Conservation (phyloP, 78 protist species). For the Dictyostelium citrinum region DNA sequence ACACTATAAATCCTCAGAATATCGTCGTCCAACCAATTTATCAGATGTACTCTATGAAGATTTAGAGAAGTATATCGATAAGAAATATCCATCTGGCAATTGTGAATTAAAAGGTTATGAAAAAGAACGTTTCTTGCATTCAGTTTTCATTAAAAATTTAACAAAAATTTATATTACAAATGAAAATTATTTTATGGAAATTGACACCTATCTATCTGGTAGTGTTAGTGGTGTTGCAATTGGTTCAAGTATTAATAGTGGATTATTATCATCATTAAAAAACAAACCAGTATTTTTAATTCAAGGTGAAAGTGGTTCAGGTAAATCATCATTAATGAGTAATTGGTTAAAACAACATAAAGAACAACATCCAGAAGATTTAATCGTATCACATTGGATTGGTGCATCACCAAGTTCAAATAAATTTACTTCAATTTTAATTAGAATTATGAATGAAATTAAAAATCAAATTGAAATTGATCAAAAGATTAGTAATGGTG, state of each 20-base stretch:
- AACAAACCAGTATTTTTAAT: constrained; percentile 21
- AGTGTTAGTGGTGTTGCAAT: neutral
- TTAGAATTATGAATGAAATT: constrained; percentile 72
- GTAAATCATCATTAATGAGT: constrained; percentile 37
- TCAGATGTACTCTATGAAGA: constrained; percentile 75
- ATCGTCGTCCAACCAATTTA: constrained; percentile 66
- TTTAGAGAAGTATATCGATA: constrained; percentile 55
- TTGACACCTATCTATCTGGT: constrained; percentile 44
- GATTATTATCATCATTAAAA: neutral
- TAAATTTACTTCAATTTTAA: neutral
- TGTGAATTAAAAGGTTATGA: neutral
- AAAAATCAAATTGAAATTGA: constrained; percentile 17
- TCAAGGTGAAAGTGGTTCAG: constrained; percentile 63
- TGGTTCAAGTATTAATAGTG: neutral
- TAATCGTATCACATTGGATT: constrained; percentile 50
- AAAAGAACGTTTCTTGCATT: constrained; percentile 77
- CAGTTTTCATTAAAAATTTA: constrained; percentile 19
- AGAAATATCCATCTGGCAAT: constrained; percentile 62
- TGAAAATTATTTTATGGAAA: constrained; percentile 32
- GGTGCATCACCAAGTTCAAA: constrained; percentile 76
- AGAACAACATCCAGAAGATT: constrained; percentile 82
- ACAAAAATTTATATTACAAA: constrained; percentile 28
- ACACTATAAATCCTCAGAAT: constrained; percentile 17
- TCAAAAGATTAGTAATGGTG: neutral
- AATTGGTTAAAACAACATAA: constrained; percentile 78